Conservation (phyloP, 202 grass and related monocot genomes). For the Musa balbisiana region DNA sequence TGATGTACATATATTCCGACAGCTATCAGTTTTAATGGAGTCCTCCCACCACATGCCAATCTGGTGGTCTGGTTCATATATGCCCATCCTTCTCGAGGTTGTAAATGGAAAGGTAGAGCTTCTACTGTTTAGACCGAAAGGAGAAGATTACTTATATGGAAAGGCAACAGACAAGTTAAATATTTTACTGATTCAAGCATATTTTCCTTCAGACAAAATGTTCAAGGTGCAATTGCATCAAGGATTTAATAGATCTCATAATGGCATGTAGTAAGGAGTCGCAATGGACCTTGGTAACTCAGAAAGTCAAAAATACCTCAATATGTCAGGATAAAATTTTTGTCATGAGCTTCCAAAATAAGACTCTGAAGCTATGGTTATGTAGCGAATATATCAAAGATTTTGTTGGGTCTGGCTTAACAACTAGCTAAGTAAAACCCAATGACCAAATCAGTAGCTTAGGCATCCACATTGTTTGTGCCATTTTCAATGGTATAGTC, state of each 20-base stretch:
- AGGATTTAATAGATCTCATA: neutral
- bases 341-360: neutral
- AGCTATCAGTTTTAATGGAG: constrained; percentile 48
- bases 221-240: neutral
- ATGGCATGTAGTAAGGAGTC: neutral
- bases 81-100: constrained; percentile 44
- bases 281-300: neutral
- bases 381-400: neutral
- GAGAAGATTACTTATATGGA: neutral
- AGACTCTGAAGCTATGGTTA: neutral
- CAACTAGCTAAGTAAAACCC: neutral
- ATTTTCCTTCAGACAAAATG: neutral
- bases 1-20: constrained; percentile 61
- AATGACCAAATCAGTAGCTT: neutral
- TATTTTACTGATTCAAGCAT: neutral
- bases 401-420: neutral
- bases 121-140: constrained; percentile 51
- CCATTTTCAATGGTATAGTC: too few species aligned
- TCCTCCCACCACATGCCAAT: constrained; percentile 63
- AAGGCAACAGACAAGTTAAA: neutral
- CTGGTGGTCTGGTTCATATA: constrained; percentile 41
- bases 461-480: neutral
- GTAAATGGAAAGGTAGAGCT: constrained; percentile 55
- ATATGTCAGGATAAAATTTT: neutral
- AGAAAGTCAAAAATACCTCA: neutral